Base-by-base conservation (phyloP, 1,139 yeast species). In the Sugiyamaella pinicola region DNA sequence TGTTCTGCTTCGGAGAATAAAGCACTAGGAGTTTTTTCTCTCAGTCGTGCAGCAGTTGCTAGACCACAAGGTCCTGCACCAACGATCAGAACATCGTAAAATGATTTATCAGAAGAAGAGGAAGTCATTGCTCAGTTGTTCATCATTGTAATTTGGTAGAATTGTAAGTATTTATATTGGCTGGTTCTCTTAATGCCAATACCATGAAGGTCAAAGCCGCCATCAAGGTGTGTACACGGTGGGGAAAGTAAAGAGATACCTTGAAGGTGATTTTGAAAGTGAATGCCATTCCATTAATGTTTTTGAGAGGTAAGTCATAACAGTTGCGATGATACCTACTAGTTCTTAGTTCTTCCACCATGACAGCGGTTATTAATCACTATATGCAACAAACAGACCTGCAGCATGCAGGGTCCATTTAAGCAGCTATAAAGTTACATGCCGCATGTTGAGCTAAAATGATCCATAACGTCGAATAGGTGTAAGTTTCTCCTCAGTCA, bases 61-160 rank as follows among this genome's bases (percentile, higher is more conserved):
- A 57, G 48, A 8, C 60, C 60, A 35, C 59, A 52, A 8, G 60
- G 60, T 5, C 60, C 60, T 2, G 55, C 53, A 6, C 60, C 60
- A 13, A 57, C 31, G 24, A 57, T 56, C 15, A 57, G 28, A 7
- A 54, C 56, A 29, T 57, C 59, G 34, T 19, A 50, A 10, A 9
- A 18, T 2, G 45, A 51, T 26, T 37, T 40, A 15, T 26, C 34
- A 15, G 22, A 40, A 15, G 26, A 17, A 7, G 31, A 26, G 8
- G 31, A 26, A 3, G 10, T 7, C 31, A 26, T 26, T 26, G 31
- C 9, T 9, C n/a, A 26, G 31, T 26, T 3, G 12, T 3, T 26
- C n/a, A n/a, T 7, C 31, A 26, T 26, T 3, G 4, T 26, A 2
- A 9, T 3, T 7, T 26, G 31, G 3, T 3, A 26, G 12, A 26